Conservation (phyloP, 2,329 filamentous ascomycete genomes). For the Hirsutella rhossiliensis region DNA sequence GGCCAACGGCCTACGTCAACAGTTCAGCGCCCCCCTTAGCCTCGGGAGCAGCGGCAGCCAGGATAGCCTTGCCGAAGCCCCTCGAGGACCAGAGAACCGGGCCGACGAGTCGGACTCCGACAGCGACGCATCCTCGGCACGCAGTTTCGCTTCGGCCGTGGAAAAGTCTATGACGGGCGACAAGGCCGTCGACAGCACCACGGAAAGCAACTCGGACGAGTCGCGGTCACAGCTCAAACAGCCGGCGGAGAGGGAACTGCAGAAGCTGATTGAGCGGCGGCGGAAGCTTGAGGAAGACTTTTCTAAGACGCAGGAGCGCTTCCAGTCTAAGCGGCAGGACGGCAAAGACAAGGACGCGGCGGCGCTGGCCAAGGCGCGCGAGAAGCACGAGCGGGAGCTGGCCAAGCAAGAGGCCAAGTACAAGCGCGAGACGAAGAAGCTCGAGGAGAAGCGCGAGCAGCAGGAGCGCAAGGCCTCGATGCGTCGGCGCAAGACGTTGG, state of each 20-base stretch:
- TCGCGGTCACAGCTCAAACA: conserved; percentile 18
- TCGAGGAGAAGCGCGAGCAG: conserved; percentile 49
- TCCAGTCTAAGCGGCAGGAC: conserved; percentile 30
- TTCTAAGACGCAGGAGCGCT: conserved; percentile 38
- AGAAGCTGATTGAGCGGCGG: conserved; percentile 48
- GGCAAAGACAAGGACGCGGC: conserved; percentile 36
- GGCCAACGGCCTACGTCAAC: conserved; percentile 20
- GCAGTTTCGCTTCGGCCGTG: conserved; percentile 36
- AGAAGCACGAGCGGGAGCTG: conserved; percentile 51
- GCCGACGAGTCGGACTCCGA: conserved; percentile 16
- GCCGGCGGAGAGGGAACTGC: conserved; percentile 47
- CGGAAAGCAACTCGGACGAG: conserved; percentile 24
- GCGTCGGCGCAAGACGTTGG: conserved; percentile 33
- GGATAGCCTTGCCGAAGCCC: conserved; percentile 10
- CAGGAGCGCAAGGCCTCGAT: conserved; percentile 50
- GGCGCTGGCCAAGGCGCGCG: conserved; percentile 42
- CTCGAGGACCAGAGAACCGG: conserved; percentile 7
- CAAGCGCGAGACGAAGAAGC: conserved; percentile 48
- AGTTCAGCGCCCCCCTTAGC: conserved; percentile 15
- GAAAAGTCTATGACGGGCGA: conserved; percentile 21
- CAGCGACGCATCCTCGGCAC: conserved; percentile 33
- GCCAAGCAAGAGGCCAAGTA: conserved; percentile 57
- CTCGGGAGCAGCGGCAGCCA: conserved; percentile 13
- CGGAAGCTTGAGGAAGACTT: conserved; percentile 52
- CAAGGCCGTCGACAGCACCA: conserved; percentile 11